Evolutionary conservation across 1,284 basidiomycete genomes (phyloP).

Genomic region (Quambalaria eucalypti): DNA sequence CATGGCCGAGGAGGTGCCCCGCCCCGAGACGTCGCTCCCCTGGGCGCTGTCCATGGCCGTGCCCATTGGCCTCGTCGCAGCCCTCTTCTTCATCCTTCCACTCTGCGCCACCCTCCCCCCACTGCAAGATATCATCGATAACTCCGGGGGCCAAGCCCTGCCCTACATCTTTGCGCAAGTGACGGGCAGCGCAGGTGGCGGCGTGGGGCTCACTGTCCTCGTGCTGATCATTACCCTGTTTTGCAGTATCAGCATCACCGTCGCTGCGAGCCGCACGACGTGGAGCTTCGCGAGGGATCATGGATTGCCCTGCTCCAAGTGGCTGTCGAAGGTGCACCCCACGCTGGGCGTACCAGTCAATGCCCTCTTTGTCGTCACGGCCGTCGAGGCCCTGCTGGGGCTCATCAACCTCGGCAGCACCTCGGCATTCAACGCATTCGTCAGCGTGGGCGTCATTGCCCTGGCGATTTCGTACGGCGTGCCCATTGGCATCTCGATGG

Average conservation of each 20-base stretch:
- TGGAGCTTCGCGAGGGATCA: slow-evolving; percentile 9
- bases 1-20: slow-evolving; percentile 10
- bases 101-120: slow-evolving; percentile 8
- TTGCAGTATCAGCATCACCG: slow-evolving; percentile 11
- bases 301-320: slow-evolving; percentile 3
- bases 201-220: slow-evolving; percentile 7
- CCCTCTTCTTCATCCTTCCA: slow-evolving; percentile 11
- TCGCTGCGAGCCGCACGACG: slow-evolving; percentile 4
- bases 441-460: slow-evolving; percentile 11
- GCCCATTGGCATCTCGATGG: slow-evolving; percentile 6
- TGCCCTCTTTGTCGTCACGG: slow-evolving; percentile 3
- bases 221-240: slow-evolving; percentile 9
- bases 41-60: slow-evolving; percentile 4
- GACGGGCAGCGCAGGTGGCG: slow-evolving; percentile 9
- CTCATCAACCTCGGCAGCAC: slow-evolving; percentile 10
- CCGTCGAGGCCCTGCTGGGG: slow-evolving; percentile 11
- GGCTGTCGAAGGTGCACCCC: slow-evolving; percentile 2
- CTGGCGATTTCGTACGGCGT: slow-evolving; percentile 5
- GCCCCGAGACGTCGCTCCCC: slow-evolving; percentile 3
- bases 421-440: slow-evolving; percentile 10
- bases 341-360: slow-evolving; percentile 4
- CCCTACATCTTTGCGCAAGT: slow-evolving; percentile 11
- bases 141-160: slow-evolving; percentile 10
- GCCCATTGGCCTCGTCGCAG: slow-evolving; percentile 7
- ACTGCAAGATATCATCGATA: slow-evolving; percentile 2